Percentiles rank a stretch among this genome's conserved stretches.
Conservation (phyloP, 2,329 filamentous ascomycete genomes). For the Rutstroemia sp. region DNA sequence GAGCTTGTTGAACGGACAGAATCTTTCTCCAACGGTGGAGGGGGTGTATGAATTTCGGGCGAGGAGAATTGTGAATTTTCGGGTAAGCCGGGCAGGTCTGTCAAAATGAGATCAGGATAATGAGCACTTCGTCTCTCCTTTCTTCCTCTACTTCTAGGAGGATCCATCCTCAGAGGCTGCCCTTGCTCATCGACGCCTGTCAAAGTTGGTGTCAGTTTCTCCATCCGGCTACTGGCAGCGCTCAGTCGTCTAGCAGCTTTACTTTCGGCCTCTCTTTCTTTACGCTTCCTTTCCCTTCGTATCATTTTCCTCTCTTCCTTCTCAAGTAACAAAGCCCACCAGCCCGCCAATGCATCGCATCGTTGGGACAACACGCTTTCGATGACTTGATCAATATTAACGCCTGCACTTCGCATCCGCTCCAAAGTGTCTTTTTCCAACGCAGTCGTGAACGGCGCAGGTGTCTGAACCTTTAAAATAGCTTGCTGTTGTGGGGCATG, state of each 20-base stretch:
- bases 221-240: conserved; percentile 79
- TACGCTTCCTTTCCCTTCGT: conserved; percentile 73
- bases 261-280: conserved; percentile 74
- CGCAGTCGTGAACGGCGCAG: conserved; percentile 74
- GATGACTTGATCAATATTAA: conserved; percentile 89
- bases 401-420: conserved; percentile 86
- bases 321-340: conserved; percentile 92
- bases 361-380: conserved; percentile 87
- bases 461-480: conserved; percentile 75
- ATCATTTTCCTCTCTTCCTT: conserved; percentile 87
- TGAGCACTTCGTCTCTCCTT: conserved; percentile 68
- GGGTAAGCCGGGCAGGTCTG: conserved; percentile 70
- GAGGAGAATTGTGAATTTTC: conserved; percentile 41
- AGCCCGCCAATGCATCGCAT: conserved; percentile 85
- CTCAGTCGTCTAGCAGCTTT: conserved; percentile 77
- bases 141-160: conserved; percentile 66
- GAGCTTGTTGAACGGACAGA: conserved; percentile 69
- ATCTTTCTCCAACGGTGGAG: conserved; percentile 72
- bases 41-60: conserved; percentile 40
- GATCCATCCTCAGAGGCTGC: conserved; percentile 37
- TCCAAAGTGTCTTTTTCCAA: conserved; percentile 88
- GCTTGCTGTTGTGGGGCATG: conserved; percentile 82
- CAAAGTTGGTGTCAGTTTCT: conserved; percentile 69
- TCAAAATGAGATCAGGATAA: conserved; percentile 53
- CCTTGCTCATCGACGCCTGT: conserved; percentile 75